A percentile compares a stretch with the other conserved stretches of the same genome.
Conservation (phyloP, 176 grass and related monocot genomes). For the Chloris gayana region DNA sequence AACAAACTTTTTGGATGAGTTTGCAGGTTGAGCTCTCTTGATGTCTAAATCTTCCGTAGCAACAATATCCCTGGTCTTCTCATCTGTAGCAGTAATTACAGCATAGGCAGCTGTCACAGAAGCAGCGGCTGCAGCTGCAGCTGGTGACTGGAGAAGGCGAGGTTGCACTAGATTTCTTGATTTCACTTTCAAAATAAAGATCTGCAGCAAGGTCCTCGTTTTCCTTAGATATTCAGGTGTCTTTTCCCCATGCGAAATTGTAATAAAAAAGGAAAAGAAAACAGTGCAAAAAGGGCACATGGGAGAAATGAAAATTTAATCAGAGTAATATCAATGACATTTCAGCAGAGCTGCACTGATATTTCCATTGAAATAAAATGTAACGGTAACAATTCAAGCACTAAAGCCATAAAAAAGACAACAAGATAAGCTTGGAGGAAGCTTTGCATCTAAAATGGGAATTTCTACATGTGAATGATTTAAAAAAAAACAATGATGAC, state of each 20-base stretch:
- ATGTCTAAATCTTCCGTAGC: slow-evolving; percentile 57
- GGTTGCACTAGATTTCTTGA: slow-evolving; percentile 61
- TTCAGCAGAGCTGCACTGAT: neutral
- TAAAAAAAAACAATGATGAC: neutral
- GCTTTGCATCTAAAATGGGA: neutral
- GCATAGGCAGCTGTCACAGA: slow-evolving; percentile 94
- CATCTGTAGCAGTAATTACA: slow-evolving; percentile 65
- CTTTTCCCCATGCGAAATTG: neutral
- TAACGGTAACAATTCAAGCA: slow-evolving; percentile 7
- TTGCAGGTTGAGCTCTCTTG: slow-evolving; percentile 61
- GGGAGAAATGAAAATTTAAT: neutral
- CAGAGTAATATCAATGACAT: neutral
- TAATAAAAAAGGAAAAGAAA: neutral
- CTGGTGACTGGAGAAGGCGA: slow-evolving; percentile 84
- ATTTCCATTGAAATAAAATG: neutral
- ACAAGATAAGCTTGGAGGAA: neutral
- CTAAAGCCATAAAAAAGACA: neutral
- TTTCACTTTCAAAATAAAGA: slow-evolving; percentile 83
- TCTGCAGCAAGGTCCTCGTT: slow-evolving; percentile 49
- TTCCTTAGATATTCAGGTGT: slow-evolving; percentile 8
- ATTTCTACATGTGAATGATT: neutral
- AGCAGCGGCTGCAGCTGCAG: slow-evolving; percentile 68
- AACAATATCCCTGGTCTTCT: slow-evolving; percentile 57
- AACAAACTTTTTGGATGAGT: slow-evolving; percentile 54
- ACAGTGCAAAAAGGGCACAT: neutral